These are phyloP conservation scores for Penicillium sp. DNA, from an alignment of 2,329 filamentous ascomycete genomes.

Conservation along the genomic window DNA sequence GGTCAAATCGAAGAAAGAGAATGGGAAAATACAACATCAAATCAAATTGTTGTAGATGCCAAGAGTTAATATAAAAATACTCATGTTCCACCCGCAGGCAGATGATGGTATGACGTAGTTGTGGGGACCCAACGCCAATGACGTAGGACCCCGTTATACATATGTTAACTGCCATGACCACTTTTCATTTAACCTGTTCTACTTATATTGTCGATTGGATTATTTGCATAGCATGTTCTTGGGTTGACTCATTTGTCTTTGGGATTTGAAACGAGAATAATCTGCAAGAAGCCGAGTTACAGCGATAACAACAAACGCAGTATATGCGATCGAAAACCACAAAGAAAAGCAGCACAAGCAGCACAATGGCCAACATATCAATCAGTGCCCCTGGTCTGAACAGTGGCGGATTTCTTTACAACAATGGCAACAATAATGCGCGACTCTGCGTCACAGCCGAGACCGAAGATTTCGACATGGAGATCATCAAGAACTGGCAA, in stretches of 20 bases:
- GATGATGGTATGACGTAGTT: slow-evolving; percentile 21
- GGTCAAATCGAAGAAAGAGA: background rate
- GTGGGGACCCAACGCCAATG: slow-evolving; percentile 10
- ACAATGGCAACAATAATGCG: slow-evolving; percentile 34
- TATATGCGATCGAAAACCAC: background rate
- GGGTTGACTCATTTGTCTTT: background rate
- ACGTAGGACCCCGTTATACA: slow-evolving; percentile 10
- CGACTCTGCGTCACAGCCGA: slow-evolving; percentile 38
- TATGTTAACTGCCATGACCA: slow-evolving; percentile 4
- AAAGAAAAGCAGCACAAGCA: background rate
- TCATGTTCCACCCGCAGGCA: background rate
- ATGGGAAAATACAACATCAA: background rate
- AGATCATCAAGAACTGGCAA: slow-evolving; percentile 55
- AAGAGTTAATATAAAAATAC: slow-evolving; percentile 11
- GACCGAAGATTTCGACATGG: slow-evolving; percentile 52
- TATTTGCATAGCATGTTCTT: background rate
- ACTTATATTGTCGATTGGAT: background rate
- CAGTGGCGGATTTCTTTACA: slow-evolving; percentile 38
- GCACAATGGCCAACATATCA: slow-evolving; percentile 34
- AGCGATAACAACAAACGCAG: background rate
- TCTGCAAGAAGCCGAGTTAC: background rate
- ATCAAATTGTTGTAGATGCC: background rate
- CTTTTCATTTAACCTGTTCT: slow-evolving; percentile 1
- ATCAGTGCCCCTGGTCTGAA: slow-evolving; percentile 35
- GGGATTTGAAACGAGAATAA: background rate